Evolutionary conservation across 495 filamentous ascomycete species (phyloP), one percentile per base, ranked within the genome.

Genomic region (Penicillium desertorum): DNA sequence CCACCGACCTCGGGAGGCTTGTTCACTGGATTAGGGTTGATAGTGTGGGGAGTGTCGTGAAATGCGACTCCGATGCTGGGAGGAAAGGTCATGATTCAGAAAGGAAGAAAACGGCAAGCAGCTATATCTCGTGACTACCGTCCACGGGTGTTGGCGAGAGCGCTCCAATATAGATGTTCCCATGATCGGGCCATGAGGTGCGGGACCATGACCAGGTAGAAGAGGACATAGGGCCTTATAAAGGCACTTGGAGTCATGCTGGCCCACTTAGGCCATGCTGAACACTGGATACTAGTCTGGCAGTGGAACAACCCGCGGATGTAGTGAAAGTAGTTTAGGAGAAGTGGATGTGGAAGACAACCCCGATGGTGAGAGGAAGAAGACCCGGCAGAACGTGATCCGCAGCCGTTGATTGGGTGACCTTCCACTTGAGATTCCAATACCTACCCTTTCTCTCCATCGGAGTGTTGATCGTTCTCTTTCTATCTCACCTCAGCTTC

Each of bases 321-420:
- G 23, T 19, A 37, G 9, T 37, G 37, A 27, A 34, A 30, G 49
- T 29, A 17, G 5, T 39, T 51, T 39, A 41, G 22, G n/a, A 16
- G 10, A 17, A 45, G 41, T 27, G 29, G 23, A 8, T 11, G 43
- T 19, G 30, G 5, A 41, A 27, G 12, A 29, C 36, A 20, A 54
- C 19, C 11, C 9, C 19, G 34, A 17, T 22, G 23, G 32, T 22
- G 55, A 36, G 55, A 36, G 30, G 14, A 32, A 41, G n/a, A 29
- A 46, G 44, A 58, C 47, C 32, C 39, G 47, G 56, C 46, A 58
- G 59, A 67, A 69, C 66, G 66, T 67, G 66, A 69, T 65, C 64
- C 52, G 64, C 58, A 48, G 34, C 53, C 57, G 55, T 29, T 69
- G 66, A 69, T 69, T 69, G 66, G 66, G 61, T 62, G 58, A 34